Evolutionary conservation across 805 yeast species (phyloP).

Genomic region (Lachancea thermotolerans): DNA sequence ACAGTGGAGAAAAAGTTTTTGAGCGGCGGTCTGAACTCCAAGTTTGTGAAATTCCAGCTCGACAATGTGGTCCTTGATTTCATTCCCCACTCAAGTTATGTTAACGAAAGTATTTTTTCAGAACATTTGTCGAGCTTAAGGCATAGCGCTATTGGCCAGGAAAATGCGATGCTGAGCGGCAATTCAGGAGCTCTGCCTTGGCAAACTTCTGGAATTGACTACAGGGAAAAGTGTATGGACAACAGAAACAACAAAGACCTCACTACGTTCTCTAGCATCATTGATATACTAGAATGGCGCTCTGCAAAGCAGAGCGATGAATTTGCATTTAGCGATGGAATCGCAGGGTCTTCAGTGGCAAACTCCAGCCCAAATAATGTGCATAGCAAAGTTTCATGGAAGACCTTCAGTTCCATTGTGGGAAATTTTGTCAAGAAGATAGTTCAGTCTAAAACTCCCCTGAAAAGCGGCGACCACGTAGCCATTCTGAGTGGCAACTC

Average conservation of each 20-base stretch:
- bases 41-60: constrained; percentile 63
- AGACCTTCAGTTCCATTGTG: constrained; percentile 67
- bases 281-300: constrained; percentile 75
- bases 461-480: constrained; percentile 66
- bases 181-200: constrained; percentile 19
- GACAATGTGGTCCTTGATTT: constrained; percentile 32
- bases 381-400: constrained; percentile 63
- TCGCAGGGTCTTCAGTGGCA: constrained; percentile 28
- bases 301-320: constrained; percentile 70
- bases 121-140: constrained; percentile 61
- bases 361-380: constrained; percentile 35
- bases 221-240: constrained; percentile 68
- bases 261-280: constrained; percentile 61
- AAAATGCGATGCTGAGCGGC: constrained; percentile 1
- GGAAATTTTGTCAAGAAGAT: constrained; percentile 70
- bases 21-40: constrained; percentile 73
- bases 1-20: constrained; percentile 72
- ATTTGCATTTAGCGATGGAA: constrained; percentile 53
- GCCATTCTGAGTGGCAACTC: constrained; percentile 79
- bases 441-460: constrained; percentile 52
- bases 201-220: constrained; percentile 79
- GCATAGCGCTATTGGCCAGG: constrained; percentile 48
- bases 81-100: constrained; percentile 29
- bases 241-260: constrained; percentile 69
- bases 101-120: constrained; percentile 32